Evolutionary conservation across 352 stramenopile genomes (phyloP).

Genomic region (Phytophthora rubi): DNA sequence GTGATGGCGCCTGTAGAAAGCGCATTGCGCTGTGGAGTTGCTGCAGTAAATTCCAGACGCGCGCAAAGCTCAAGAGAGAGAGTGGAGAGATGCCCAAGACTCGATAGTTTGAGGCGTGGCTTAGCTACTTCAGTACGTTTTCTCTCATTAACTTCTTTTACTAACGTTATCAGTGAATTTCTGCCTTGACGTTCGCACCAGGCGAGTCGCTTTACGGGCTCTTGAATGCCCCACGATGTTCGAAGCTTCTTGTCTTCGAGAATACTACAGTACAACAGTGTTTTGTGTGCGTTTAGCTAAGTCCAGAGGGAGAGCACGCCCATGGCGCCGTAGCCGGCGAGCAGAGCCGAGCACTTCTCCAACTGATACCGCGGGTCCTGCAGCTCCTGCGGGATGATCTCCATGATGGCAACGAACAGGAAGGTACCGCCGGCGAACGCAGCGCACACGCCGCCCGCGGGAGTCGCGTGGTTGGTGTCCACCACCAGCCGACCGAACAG

Average conservation of each 20-base stretch:
- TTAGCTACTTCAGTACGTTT: constrained; percentile 37
- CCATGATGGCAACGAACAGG: constrained; percentile 81
- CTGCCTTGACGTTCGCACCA: constrained; percentile 18
- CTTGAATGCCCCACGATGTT: constrained; percentile 28
- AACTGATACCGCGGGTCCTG: constrained; percentile 56
- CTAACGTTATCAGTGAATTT: constrained; percentile 37
- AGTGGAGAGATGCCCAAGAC: not conserved
- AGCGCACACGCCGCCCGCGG: constrained; percentile 67
- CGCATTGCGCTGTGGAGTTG: not conserved
- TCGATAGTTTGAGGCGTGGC: not conserved
- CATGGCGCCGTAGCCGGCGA: constrained; percentile 69
- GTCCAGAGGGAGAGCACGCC: constrained; percentile 76
- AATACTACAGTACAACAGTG: constrained; percentile 34
- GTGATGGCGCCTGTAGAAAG: constrained; percentile 13
- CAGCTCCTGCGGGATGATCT: constrained; percentile 85
- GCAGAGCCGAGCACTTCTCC: constrained; percentile 61
- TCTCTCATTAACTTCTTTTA: constrained; percentile 34
- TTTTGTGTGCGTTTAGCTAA: constrained; percentile 26
- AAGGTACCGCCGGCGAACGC: constrained; percentile 85
- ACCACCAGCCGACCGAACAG: constrained; percentile 64
- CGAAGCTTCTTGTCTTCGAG: constrained; percentile 32
- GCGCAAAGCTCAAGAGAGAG: constrained; percentile 10
- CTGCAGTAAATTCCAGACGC: not conserved
- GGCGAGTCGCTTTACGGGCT: constrained; percentile 23
- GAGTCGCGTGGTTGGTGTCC: constrained; percentile 46